These are phyloP conservation scores for Phytomonas sp. DNA, from an alignment of 208 protist genomes.

Conservation along the genomic window DNA sequence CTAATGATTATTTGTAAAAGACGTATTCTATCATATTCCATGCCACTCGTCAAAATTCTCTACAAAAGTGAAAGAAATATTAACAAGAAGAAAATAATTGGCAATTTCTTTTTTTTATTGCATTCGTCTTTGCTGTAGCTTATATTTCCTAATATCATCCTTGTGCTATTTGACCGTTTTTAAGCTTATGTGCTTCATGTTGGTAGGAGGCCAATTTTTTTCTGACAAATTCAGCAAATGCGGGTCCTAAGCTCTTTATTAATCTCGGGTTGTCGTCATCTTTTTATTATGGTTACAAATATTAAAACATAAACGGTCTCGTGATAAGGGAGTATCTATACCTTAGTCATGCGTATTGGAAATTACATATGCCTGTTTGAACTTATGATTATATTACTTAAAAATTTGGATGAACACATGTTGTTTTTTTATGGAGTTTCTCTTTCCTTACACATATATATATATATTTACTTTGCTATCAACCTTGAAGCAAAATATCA, in stretches of 20 bases:
- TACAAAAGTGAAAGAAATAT: background rate
- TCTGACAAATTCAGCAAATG: background rate
- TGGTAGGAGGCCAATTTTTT: background rate
- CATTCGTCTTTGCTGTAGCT: background rate
- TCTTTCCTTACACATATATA: background rate
- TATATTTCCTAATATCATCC: background rate
- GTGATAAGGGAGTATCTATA: background rate
- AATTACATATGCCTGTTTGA: background rate
- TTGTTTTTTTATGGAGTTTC: conserved; percentile 1
- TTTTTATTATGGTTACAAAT: conserved; percentile 6
- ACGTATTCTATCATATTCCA: background rate
- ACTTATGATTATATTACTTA: conserved; percentile 1
- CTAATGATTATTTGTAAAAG: background rate
- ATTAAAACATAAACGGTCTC: conserved; percentile 4
- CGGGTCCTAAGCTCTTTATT: background rate
- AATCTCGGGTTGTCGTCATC: background rate
- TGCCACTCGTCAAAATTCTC: background rate
- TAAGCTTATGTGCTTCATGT: background rate
- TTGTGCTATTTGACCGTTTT: conserved; percentile 6
- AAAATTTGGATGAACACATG: background rate
- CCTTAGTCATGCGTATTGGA: conserved; percentile 1
- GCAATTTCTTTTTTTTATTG: background rate
- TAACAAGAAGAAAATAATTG: background rate
- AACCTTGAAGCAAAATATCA: background rate
- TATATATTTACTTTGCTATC: background rate